Evolutionary conservation across 78 protist species (phyloP).

Genomic region (Monosiga brevicollis): DNA sequence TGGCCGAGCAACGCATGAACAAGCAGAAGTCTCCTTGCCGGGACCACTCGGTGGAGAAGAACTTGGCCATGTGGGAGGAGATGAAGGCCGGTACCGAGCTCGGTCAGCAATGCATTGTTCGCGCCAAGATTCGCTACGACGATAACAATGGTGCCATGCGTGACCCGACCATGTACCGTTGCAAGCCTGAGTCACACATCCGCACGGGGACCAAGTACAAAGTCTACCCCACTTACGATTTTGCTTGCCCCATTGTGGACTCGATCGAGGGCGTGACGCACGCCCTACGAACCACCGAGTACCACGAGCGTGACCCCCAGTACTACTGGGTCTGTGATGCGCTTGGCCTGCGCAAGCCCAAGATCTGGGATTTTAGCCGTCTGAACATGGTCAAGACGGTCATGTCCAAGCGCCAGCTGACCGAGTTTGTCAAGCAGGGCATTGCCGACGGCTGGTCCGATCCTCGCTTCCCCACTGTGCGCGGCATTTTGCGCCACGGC

Average conservation of each 20-base stretch:
- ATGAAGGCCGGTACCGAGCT: slow-evolving; percentile 44
- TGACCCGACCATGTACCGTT: slow-evolving; percentile 93
- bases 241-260: slow-evolving; percentile 97
- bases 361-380: slow-evolving; percentile 57
- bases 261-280: slow-evolving; percentile 87
- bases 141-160: slow-evolving; percentile 68
- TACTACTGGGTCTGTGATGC: slow-evolving; percentile 73
- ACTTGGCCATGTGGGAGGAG: slow-evolving; percentile 70
- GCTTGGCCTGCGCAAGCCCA: slow-evolving; percentile 32
- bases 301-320: slow-evolving; percentile 84
- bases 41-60: slow-evolving; percentile 66
- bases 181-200: slow-evolving; percentile 46
- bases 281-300: slow-evolving; percentile 92
- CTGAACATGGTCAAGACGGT: slow-evolving; percentile 76
- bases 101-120: slow-evolving; percentile 63
- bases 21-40: slow-evolving; percentile 26
- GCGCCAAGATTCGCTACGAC: slow-evolving; percentile 83
- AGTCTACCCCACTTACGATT: slow-evolving; percentile 96
- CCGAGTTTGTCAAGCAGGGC: slow-evolving; percentile 74
- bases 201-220: slow-evolving; percentile 65
- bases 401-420: slow-evolving; percentile 89
- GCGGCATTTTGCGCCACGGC: slow-evolving; percentile 84
- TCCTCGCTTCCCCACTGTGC: slow-evolving; percentile 9
- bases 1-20: slow-evolving; percentile 45
- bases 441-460: slow-evolving; percentile 91